These are phyloP conservation scores for Amniculicola lignicola DNA, from an alignment of 495 filamentous ascomycete species.

Conservation along the genomic window DNA sequence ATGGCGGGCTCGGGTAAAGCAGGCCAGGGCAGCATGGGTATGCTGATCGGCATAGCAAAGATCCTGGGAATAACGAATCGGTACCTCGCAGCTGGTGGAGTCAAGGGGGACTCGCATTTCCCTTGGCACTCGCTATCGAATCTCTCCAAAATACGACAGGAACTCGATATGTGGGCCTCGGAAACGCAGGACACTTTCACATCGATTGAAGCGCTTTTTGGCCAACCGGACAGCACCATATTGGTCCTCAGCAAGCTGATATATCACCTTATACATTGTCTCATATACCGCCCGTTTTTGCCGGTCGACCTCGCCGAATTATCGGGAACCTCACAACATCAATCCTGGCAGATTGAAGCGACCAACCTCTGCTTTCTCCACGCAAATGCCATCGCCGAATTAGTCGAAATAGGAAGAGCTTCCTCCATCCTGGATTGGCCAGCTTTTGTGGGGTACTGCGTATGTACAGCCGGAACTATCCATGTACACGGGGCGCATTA, in stretches of 20 bases:
- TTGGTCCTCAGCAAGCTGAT: slow-evolving; percentile 78
- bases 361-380: slow-evolving; percentile 84
- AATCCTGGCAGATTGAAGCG: slow-evolving; percentile 86
- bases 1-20: slow-evolving; percentile 62
- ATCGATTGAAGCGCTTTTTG: slow-evolving; percentile 68
- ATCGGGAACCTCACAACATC: slow-evolving; percentile 73
- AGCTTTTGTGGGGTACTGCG: slow-evolving; percentile 75
- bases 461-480: slow-evolving; percentile 78
- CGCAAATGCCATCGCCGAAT: slow-evolving; percentile 79
- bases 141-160: slow-evolving; percentile 78
- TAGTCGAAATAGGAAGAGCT: slow-evolving; percentile 70
- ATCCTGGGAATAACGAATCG: slow-evolving; percentile 79
- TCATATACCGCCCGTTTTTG: slow-evolving; percentile 80
- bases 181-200: slow-evolving; percentile 76
- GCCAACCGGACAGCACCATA: slow-evolving; percentile 70
- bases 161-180: slow-evolving; percentile 79
- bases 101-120: slow-evolving; percentile 84
- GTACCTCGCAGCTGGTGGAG: slow-evolving; percentile 78
- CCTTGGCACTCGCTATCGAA: slow-evolving; percentile 84
- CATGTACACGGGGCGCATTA: slow-evolving; percentile 84
- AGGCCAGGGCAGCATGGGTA: slow-evolving; percentile 63
- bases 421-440: slow-evolving; percentile 73
- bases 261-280: slow-evolving; percentile 78
- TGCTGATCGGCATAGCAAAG: slow-evolving; percentile 78
- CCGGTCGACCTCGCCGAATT: slow-evolving; percentile 78